phyloP scores from a whole-genome alignment of 2,329 filamentous ascomycete species.

The Decorospora gaudefroyi region DNA sequence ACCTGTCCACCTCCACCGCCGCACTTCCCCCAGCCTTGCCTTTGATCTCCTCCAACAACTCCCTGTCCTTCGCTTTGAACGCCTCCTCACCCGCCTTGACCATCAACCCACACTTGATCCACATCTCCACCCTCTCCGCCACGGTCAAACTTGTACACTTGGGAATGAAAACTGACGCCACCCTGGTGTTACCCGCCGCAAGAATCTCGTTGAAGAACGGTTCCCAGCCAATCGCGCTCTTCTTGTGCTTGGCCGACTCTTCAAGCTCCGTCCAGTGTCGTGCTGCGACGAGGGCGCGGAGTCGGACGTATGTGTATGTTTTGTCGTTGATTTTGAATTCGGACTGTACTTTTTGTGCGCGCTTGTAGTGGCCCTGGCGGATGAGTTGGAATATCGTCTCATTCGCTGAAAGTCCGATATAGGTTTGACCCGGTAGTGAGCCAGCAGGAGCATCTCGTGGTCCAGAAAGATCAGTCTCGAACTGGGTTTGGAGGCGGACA shows the following conservation, averaged over 20 bases:
- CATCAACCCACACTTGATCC: slow-evolving; percentile 90
- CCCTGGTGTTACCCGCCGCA: slow-evolving; percentile 83
- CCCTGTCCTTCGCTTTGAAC: slow-evolving; percentile 75
- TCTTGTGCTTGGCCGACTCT: slow-evolving; percentile 75
- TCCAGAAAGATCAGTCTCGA: slow-evolving; percentile 76
- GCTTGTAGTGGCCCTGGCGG: slow-evolving; percentile 76
- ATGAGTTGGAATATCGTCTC: slow-evolving; percentile 91
- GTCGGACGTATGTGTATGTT: slow-evolving; percentile 82
- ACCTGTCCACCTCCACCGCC: slow-evolving; percentile 78
- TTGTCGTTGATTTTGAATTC: slow-evolving; percentile 95
- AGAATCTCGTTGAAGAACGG: slow-evolving; percentile 91
- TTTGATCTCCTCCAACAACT: slow-evolving; percentile 73
- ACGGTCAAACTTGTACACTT: slow-evolving; percentile 77
- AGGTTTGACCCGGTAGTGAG: slow-evolving; percentile 53
- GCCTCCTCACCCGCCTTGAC: slow-evolving; percentile 92
- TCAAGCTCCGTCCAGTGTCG: slow-evolving; percentile 93
- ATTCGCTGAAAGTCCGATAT: slow-evolving; percentile 83
- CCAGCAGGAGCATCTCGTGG: slow-evolving; percentile 47
- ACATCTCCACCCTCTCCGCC: slow-evolving; percentile 82
- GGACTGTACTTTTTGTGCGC: slow-evolving; percentile 83
- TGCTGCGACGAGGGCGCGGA: slow-evolving; percentile 86
- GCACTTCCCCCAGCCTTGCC: slow-evolving; percentile 72
- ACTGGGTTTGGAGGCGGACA: slow-evolving; percentile 80
- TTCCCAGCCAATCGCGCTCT: slow-evolving; percentile 96
- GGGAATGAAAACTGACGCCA: slow-evolving; percentile 81